phyloP scores from a whole-genome alignment of 2,329 filamentous ascomycete species.

The Microsporum audouinii region DNA sequence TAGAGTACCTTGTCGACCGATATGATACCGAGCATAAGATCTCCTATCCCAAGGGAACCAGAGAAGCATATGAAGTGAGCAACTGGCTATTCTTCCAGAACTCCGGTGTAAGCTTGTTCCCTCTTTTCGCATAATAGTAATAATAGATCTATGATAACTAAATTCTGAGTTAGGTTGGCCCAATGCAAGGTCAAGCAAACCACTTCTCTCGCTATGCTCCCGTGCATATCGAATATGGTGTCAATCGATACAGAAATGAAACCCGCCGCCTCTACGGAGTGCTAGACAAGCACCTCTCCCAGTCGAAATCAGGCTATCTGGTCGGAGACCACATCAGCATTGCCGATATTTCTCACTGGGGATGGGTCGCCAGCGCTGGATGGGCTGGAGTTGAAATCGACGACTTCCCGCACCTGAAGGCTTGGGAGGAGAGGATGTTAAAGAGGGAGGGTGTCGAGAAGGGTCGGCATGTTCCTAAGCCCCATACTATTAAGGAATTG shows the following conservation, averaged over 20 bases:
- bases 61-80: conserved; percentile 67
- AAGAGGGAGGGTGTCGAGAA: conserved; percentile 61
- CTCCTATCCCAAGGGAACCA: conserved; percentile 59
- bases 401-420: conserved; percentile 63
- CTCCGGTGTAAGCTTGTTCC: conserved; percentile 46
- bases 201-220: conserved; percentile 76
- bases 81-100: conserved; percentile 75
- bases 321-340: conserved; percentile 38
- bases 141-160: conserved; percentile 27
- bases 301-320: conserved; percentile 41
- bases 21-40: conserved; percentile 78
- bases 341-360: conserved; percentile 70
- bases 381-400: conserved; percentile 57
- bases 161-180: background rate
- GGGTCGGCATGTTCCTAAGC: conserved; percentile 60
- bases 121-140: conserved; percentile 67
- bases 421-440: conserved; percentile 63
- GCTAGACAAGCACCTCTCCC: conserved; percentile 57
- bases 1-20: conserved; percentile 70
- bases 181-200: conserved; percentile 43
- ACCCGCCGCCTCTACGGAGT: conserved; percentile 70
- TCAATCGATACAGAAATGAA: conserved; percentile 73
- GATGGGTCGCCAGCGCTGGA: conserved; percentile 55
- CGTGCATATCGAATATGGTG: conserved; percentile 69
- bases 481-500: conserved; percentile 50